Base-by-base conservation (phyloP, 352 stramenopile species). In the Pythium insidiosum region DNA sequence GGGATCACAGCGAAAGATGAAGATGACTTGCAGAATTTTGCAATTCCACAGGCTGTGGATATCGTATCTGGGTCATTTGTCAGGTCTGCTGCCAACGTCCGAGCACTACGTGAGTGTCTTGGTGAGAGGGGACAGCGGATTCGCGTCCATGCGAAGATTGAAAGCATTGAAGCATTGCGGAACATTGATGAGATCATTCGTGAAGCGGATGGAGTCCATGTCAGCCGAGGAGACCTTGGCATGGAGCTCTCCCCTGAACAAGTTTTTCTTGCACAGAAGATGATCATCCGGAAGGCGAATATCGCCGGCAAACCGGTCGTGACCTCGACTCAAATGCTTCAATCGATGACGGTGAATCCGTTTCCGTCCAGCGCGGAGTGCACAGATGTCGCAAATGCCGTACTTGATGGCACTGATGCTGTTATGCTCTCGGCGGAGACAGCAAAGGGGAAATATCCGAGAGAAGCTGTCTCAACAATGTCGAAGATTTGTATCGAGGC, bases 361-460 rank as follows among this genome's bases (percentile, higher is more conserved):
- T 73, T 78, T 29, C 97, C 97, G 24, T 99, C 97, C 3, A 97
- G 96, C 50, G 97, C 97, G 13, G 97, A 99, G 66, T 98, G 94
- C 61, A 98, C 95, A 5, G 97, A 99, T 65, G 97, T 99, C 13
- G 95, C 97, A 24, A 99, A 99, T 58, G 96, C 97, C 25, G 96
- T 99, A 26, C 64, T 99, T 7, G 97, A 99, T 58, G 96, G 96
- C 39, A 98, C 96, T 11, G 97, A 99, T 68, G 89, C 81, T n/a
- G 89, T 99, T 50, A 99, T 99, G 97, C 60, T 99, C 20, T 99
- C 93, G 18, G 97, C 94, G 23, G 97, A 99, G 78, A 99, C 96
- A 2, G 97, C 97, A 22, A 98, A 98, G 47, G 97, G 97, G 31
- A 84, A 98, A 55, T 98, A 99, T 63, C 96, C 97, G 13, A 66